Evolutionary conservation across 495 filamentous ascomycete genomes (phyloP).

Genomic region (Pyrenopolyporus hunteri): DNA sequence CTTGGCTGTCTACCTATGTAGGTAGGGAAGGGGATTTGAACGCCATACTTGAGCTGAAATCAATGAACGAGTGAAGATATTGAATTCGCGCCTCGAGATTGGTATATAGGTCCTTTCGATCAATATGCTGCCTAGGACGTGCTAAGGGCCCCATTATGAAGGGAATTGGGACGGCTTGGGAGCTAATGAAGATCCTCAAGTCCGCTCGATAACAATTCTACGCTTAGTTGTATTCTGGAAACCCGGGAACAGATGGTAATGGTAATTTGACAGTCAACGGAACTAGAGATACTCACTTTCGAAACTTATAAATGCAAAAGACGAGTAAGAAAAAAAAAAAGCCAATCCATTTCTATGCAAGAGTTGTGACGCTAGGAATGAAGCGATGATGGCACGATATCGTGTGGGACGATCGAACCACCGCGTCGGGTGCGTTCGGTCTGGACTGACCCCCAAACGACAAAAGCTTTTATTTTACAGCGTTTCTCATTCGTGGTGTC

Average conservation of each 20-base stretch:
- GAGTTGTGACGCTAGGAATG: conserved; percentile 4
- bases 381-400: conserved; percentile 36
- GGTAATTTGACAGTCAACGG: neutral
- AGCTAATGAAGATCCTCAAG: neutral
- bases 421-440: conserved; percentile 21
- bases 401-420: conserved; percentile 38
- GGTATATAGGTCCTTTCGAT: conserved; percentile 72
- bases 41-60: conserved; percentile 68
- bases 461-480: neutral
- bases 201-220: neutral
- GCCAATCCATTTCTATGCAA: neutral
- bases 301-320: neutral
- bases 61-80: conserved; percentile 74
- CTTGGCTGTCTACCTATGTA: neutral
- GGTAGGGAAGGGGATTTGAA: neutral
- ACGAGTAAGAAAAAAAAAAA: neutral
- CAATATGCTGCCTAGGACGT: conserved; percentile 63
- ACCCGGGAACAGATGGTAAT: neutral
- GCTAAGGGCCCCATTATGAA: conserved; percentile 24
- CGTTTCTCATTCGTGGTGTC: conserved; percentile 16
- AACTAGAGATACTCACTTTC: neutral
- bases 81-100: conserved; percentile 68
- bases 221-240: neutral
- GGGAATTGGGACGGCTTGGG: neutral
- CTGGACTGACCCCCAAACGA: conserved; percentile 8